Conservation (phyloP, 345 rosid species). For the Sonneratia alba region DNA sequence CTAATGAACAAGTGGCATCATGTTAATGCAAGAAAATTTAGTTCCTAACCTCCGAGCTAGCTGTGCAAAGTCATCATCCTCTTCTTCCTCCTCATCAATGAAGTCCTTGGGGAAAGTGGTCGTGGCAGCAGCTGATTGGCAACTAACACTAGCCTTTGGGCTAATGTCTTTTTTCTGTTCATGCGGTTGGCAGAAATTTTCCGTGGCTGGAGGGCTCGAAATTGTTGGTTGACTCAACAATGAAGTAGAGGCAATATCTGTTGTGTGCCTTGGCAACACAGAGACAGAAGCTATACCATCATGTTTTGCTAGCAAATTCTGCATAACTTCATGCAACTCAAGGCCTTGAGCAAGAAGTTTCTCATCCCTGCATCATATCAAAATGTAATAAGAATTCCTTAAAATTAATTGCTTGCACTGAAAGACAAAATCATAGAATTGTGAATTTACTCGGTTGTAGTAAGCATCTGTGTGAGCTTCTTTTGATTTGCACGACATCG, state of each 20-base stretch:
- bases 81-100: conserved; percentile 77
- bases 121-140: conserved; percentile 26
- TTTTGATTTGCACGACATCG: conserved; percentile 82
- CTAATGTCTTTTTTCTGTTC: conserved; percentile 25
- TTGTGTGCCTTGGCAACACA: not conserved
- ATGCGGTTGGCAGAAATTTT: conserved; percentile 18
- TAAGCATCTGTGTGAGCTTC: conserved; percentile 86
- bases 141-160: conserved; percentile 23
- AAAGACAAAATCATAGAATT: not conserved
- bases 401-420: no score
- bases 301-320: conserved; percentile 62
- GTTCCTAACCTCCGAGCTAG: conserved; percentile 74
- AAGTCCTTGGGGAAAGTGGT: conserved; percentile 27
- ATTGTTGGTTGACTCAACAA: conserved; percentile 27
- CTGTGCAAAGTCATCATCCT: conserved; percentile 92
- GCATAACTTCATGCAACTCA: conserved; percentile 75
- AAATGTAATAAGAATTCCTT: not conserved
- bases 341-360: conserved; percentile 80
- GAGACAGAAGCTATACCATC: conserved; percentile 75
- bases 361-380: conserved; percentile 54
- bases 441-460: conserved; percentile 66
- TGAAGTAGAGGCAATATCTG: conserved; percentile 15
- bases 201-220: conserved; percentile 25
- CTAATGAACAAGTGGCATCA: not conserved
- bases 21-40: not conserved